A percentile compares a stretch with the other conserved stretches of the same genome.
Evolutionary conservation across 306 rosid species (phyloP).

Genomic region (Citrullus mucosospermus): DNA sequence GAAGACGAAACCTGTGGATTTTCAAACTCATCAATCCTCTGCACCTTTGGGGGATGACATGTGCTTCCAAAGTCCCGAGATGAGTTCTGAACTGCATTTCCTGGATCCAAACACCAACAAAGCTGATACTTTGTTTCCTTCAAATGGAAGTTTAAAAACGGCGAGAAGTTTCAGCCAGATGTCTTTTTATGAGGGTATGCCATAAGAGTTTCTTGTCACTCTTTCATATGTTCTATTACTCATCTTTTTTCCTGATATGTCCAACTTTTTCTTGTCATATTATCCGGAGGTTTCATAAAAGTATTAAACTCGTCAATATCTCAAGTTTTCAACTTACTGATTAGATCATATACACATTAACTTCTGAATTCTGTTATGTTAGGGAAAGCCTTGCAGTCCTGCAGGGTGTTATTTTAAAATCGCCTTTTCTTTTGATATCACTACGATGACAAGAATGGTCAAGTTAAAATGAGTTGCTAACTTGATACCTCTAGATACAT

Average conservation of each 20-base stretch:
- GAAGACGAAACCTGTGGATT: conserved; percentile 56
- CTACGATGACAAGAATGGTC: background rate
- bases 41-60: conserved; percentile 36
- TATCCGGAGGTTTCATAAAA: background rate
- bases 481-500: background rate
- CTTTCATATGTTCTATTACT: background rate
- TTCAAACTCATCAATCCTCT: conserved; percentile 39
- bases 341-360: background rate
- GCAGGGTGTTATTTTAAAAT: too few relatives aligned
- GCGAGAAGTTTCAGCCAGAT: conserved; percentile 34
- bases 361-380: background rate
- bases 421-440: background rate
- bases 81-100: conserved; percentile 51
- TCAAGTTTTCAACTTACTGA: background rate
- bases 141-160: conserved; percentile 35
- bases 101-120: conserved; percentile 39
- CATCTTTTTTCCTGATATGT: background rate
- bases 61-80: conserved; percentile 60
- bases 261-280: background rate
- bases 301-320: background rate
- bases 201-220: conserved; percentile 33
- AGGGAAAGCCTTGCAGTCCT: too few relatives aligned
- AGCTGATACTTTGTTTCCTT: conserved; percentile 37
- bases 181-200: conserved; percentile 57
- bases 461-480: background rate